Evolutionary conservation across 2,329 filamentous ascomycete species (phyloP), one percentile per base, ranked within the genome.

Genomic region (Neofusicoccum umdonicola): DNA sequence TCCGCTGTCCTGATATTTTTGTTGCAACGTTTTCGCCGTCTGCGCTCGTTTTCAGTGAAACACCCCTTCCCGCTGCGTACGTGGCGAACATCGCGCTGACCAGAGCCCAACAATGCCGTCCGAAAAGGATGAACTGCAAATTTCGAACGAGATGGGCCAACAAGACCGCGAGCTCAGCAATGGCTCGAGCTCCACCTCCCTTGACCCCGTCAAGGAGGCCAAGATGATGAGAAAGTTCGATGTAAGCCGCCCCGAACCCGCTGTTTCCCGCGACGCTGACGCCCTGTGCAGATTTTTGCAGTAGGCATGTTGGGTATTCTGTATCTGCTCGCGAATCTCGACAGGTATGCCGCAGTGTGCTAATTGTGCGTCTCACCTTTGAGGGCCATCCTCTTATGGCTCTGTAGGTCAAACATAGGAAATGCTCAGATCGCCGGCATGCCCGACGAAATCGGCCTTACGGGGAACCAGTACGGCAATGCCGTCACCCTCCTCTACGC

Each of bases 401-500:
- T 63, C 39, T 54, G 48, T 54, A 63, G 61, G 48, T 71, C 69
- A 13, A 72, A 72, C 45, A 72, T 73, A 63, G 70, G 68, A 35
- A 88, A 85, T 81, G 79, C 71, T 63, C 72, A 72, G 37, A 72
- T 78, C 15, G 72, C 74, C 31, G 71, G 73, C 22, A 54, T 56
- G 48, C 48, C 48, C 15, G 50, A 63, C 6, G 61, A 63, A 12
- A 17, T 63, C 19, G 61, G 61, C 35, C 50, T 63, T 12, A 17
- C 27, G 3, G 61, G 50, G 2, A 63, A 63, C 17, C 61, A 63
- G 19, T 63, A 63, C 41, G 61, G 61, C 39, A 54, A 56, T 31
- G 61, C 61, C 31, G 70, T 90, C 61, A 90, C 87, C 0, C 74
- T 90, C 0, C 90, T 90, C 74, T 91, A 90, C 71, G 80, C 82